These are phyloP conservation scores for Triticum aestivum DNA, from an alignment of 176 grass and related monocot genomes.

Conservation along the genomic window DNA sequence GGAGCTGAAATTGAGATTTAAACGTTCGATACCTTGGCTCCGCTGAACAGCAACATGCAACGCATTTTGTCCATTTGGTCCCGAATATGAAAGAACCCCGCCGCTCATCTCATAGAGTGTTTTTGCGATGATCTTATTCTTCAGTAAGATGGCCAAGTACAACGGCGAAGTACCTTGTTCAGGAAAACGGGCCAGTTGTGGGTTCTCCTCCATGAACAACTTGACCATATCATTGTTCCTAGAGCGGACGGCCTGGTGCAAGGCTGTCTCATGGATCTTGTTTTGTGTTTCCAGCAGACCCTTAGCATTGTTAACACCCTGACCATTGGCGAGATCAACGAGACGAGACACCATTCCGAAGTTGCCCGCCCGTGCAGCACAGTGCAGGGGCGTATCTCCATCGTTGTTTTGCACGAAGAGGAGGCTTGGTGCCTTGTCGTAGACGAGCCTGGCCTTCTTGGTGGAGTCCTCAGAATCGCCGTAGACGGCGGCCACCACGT, in stretches of 20 bases:
- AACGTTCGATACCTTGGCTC: background rate
- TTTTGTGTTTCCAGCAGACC: background rate
- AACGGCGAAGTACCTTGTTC: background rate
- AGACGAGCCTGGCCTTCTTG: background rate
- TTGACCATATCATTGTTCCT: background rate
- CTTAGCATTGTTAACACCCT: background rate
- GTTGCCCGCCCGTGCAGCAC: background rate
- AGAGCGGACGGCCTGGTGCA: background rate
- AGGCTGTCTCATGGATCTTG: background rate
- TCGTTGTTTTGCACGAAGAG: background rate
- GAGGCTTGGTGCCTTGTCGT: fast-evolving
- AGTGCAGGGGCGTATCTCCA: background rate
- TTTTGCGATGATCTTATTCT: fast-evolving
- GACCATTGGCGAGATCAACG: background rate
- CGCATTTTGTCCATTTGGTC: background rate
- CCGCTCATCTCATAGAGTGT: background rate
- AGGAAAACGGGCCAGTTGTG: background rate
- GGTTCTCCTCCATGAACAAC: background rate
- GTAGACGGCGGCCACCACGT: background rate
- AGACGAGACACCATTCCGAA: background rate
- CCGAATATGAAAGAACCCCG: background rate
- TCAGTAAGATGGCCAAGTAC: background rate
- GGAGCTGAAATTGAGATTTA: no score
- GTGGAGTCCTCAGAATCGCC: background rate
- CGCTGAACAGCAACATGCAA: background rate